phyloP scores from a whole-genome alignment of 108 stramenopile species.

The Fragilariopsis cylindrus region DNA sequence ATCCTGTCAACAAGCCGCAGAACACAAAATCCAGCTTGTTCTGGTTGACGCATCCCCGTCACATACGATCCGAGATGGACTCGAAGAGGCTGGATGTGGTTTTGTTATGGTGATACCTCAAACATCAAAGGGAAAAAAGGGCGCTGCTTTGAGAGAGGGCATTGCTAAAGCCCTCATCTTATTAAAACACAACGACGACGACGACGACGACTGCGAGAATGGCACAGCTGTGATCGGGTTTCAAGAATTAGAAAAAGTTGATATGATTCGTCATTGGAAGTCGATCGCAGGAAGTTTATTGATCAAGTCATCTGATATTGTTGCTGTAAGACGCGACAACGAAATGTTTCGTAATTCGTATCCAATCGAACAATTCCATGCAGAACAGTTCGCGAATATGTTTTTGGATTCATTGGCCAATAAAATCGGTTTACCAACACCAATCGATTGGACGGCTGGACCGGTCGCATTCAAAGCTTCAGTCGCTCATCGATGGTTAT shows the following conservation, averaged over 20 bases:
- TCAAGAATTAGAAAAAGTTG: constrained; percentile 62
- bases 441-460: constrained; percentile 64
- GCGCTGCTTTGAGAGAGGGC: constrained; percentile 56
- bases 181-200: constrained; percentile 14
- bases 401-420: constrained; percentile 48
- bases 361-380: constrained; percentile 75
- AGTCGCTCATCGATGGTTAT: constrained; percentile 41
- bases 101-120: constrained; percentile 35
- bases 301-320: constrained; percentile 35
- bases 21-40: constrained; percentile 27
- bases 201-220: neutral
- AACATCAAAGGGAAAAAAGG: constrained; percentile 43
- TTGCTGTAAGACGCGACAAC: constrained; percentile 40
- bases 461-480: constrained; percentile 47
- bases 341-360: constrained; percentile 46
- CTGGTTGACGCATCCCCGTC: constrained; percentile 49
- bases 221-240: constrained; percentile 39
- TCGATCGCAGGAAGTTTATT: constrained; percentile 19
- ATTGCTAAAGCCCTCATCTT: constrained; percentile 10
- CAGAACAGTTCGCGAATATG: constrained; percentile 56
- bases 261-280: constrained; percentile 47
- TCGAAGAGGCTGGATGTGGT: constrained; percentile 20
- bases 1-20: constrained; percentile 36
- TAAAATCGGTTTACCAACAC: constrained; percentile 19
- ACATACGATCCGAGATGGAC: constrained; percentile 13